Base-by-base conservation (phyloP, 139 green algal species). In the Micromonas commoda region DNA sequence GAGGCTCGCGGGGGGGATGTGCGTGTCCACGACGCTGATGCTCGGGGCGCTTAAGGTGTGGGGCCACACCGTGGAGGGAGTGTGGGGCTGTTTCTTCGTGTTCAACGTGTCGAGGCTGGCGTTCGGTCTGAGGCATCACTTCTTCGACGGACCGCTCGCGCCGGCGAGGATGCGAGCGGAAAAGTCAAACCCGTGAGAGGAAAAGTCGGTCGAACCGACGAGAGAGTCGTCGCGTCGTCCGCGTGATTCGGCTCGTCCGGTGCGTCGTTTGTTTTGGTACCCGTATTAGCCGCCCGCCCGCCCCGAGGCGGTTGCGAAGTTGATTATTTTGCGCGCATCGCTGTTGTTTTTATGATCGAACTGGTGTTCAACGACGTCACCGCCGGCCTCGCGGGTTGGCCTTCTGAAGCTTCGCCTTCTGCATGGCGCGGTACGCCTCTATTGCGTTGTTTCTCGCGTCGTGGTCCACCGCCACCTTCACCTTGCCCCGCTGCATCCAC, bases 51-150 rank as follows among this genome's bases (percentile, higher is more conserved):
- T 81, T 24, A 20, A 76, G 21, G 45, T 76, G 33, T 75, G 39
- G 9, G 76, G 76, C 2, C 31, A 6, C 45, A 76, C 76, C 19
- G 24, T 81, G 6, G 28, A 16, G 16, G 76, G 76, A 21, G 76
- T 81, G 28, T 81, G 76, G 76, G 33, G 52, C 26, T 71, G 64
- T 1, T 81, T 81, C 76, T 52, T 38, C 21, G 65, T 68, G n/a
- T 81, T 81, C 34, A 81, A 81, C 60, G 53, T 63, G 16, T 78
- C 28, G 24, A 35, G 72, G 61, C 53, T 78, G 19, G 38, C 53
- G 24, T 78, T 78, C 5, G 72, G 31, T 4, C 31, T 78, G 45
- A n/a, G 57, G 16, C 72, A 78, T 61, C 72, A 78, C 32, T 78
- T 78, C 34, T 54, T 69, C 33, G 72, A 68, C 26, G 72, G 72